Evolutionary conservation across 352 stramenopile genomes (phyloP), one percentile per base, ranked within the genome.

Genomic region (Globisporangium spiculum): DNA sequence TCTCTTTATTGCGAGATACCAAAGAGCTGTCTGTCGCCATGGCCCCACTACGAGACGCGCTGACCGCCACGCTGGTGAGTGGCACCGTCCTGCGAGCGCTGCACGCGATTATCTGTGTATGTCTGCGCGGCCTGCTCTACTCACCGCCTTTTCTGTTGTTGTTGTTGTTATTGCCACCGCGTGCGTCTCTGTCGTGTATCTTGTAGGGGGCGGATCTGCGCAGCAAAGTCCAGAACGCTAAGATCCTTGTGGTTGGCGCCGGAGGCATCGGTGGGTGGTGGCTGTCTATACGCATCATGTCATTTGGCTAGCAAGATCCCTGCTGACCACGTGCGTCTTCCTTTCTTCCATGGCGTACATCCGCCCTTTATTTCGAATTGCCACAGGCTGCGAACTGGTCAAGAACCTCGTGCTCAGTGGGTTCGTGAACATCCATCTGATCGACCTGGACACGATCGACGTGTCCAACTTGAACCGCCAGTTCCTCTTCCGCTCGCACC

Each of bases 361-460:
- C 20, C n/a, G 20, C 8, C 7, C 30, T 27, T 27, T n/a, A 22
- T 24, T 10, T 14, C 46, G 27, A 60, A 50, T 50, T 50, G 10
- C 44, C 10, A 4, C 10, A 94, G 88, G 91, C 68, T 99, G 98
- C 76, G 98, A 99, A 73, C 78, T 99, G 57, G 82, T 99, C 26
- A 99, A 99, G 83, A 99, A 99, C 79, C 81, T 99, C 41, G 97
- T 98, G 52, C 81, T 99, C 4, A 97, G 83, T 52, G 98, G 98
- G 26, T 99, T 99, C 78, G 77, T 82, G 32, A 66, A 94, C 68
- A 92, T 97, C 73, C 77, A 93, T 54, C 72, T 99, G 10, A 97
- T 99, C 66, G 98, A 99, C 76, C 76, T 99, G 48, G 98, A 99
- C 80, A 99, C 97, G 32, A 99, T 99, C 75, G 98, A 99, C 80